phyloP scores from a whole-genome alignment of 164 flowering plant genomes.

The Malania oleifera region DNA sequence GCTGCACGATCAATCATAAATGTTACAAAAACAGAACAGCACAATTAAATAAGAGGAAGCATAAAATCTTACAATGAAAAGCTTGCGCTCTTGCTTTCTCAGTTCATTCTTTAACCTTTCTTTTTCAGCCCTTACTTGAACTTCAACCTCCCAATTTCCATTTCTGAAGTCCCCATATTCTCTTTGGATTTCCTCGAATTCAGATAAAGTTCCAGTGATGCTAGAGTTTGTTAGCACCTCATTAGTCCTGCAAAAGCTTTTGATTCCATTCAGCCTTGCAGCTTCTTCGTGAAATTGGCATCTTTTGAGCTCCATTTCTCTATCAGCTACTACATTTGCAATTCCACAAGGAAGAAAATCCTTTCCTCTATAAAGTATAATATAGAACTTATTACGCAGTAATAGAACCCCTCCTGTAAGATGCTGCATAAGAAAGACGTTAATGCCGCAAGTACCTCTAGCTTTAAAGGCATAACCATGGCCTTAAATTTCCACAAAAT shows the following conservation, averaged over 20 bases:
- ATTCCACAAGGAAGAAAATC: conserved; percentile 70
- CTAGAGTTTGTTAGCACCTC: conserved; percentile 20
- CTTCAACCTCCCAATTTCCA: conserved; percentile 24
- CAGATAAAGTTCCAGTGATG: conserved; percentile 59
- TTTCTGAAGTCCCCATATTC: conserved; percentile 17
- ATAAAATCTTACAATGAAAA: conserved; percentile 52
- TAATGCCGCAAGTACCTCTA: background rate
- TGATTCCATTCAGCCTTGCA: conserved; percentile 52
- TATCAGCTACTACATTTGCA: conserved; percentile 44
- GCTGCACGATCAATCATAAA: conserved; percentile 37
- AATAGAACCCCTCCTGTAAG: conserved; percentile 88
- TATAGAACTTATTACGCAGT: conserved; percentile 71
- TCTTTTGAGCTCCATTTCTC: conserved; percentile 57
- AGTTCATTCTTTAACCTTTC: conserved; percentile 60
- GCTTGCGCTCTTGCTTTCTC: conserved; percentile 52
- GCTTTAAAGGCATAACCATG: background rate
- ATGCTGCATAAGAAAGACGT: conserved; percentile 45
- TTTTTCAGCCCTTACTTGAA: conserved; percentile 52
- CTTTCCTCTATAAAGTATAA: conserved; percentile 85
- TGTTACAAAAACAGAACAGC: background rate
- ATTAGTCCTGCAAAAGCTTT: conserved; percentile 20
- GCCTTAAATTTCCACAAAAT: too few relatives aligned
- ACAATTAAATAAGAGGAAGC: conserved; percentile 6
- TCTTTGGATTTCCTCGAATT: conserved; percentile 47
- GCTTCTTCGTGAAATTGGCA: conserved; percentile 65